phyloP scores from a whole-genome alignment of 257 asterid genomes.

The Nicotiana attenuata region DNA sequence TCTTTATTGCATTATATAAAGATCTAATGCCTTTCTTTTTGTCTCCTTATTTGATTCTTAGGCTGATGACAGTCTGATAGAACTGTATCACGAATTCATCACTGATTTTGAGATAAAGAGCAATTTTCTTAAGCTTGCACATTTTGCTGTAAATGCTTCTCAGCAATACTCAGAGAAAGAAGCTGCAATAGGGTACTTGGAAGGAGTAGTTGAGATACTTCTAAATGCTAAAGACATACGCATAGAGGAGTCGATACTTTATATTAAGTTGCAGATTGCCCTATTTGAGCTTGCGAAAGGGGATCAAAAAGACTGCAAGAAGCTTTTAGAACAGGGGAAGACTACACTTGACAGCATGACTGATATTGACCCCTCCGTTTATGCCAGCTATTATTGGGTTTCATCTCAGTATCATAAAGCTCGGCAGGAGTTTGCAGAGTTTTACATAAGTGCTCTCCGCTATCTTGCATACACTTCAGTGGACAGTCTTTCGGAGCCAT shows the following conservation, averaged over 20 bases:
- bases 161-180: slow-evolving; percentile 75
- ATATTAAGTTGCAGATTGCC: slow-evolving; percentile 84
- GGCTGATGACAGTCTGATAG: neutral
- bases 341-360: slow-evolving; percentile 93
- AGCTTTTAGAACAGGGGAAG: slow-evolving; percentile 84
- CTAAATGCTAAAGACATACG: slow-evolving; percentile 56
- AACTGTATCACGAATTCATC: slow-evolving; percentile 83
- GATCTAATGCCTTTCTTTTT: no score
- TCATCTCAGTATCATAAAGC: slow-evolving; percentile 83
- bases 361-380: slow-evolving; percentile 93
- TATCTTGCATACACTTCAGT: slow-evolving; percentile 90
- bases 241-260: neutral
- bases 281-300: slow-evolving; percentile 76
- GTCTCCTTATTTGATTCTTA: no score
- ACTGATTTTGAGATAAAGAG: slow-evolving; percentile 94
- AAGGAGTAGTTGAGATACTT: slow-evolving; percentile 82
- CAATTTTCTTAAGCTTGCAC: slow-evolving; percentile 97
- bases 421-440: slow-evolving; percentile 89
- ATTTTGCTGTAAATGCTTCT: slow-evolving; percentile 85
- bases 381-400: slow-evolving; percentile 92
- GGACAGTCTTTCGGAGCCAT: slow-evolving; percentile 78
- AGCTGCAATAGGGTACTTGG: slow-evolving; percentile 75
- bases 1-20: neutral
- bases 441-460: slow-evolving; percentile 90
- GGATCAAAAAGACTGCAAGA: slow-evolving; percentile 81